phyloP scores from a whole-genome alignment of 805 yeast genomes.

The Lachancea sp. region DNA sequence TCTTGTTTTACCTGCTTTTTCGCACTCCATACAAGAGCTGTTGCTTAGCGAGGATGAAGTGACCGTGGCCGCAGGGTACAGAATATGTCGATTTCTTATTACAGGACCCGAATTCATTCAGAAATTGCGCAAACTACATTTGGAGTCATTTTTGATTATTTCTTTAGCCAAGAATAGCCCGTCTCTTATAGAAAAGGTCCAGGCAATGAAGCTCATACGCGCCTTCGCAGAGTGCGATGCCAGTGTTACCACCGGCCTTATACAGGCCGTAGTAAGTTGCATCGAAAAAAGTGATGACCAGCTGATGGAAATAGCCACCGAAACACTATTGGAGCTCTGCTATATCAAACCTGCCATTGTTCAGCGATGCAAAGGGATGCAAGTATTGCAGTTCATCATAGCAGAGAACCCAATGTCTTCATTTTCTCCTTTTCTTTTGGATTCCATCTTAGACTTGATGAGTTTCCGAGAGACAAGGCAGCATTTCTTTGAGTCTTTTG shows the following conservation, averaged over 20 bases:
- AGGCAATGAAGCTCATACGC: constrained; percentile 68
- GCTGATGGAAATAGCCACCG: constrained; percentile 46
- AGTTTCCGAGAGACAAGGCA: constrained; percentile 26
- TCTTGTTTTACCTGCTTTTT: constrained; percentile 50
- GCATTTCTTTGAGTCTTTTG: constrained; percentile 46
- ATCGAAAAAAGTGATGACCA: constrained; percentile 51
- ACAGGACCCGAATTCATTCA: constrained; percentile 48
- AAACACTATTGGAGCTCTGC: constrained; percentile 50
- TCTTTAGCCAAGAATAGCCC: constrained; percentile 56
- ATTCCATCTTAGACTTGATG: constrained; percentile 27
- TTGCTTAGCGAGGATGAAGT: constrained; percentile 51
- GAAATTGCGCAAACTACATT: constrained; percentile 45
- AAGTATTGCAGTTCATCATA: constrained; percentile 33
- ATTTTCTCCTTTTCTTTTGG: constrained; percentile 23
- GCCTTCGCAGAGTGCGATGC: constrained; percentile 46
- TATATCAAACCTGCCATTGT: constrained; percentile 41
- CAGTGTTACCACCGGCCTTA: constrained; percentile 62
- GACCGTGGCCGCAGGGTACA: constrained; percentile 68
- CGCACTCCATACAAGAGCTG: constrained; percentile 53
- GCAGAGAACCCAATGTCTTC: constrained; percentile 23
- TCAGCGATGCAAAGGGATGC: constrained; percentile 42
- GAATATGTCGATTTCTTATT: constrained; percentile 62
- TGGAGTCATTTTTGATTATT: constrained; percentile 58
- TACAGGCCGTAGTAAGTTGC: constrained; percentile 59
- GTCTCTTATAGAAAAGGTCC: constrained; percentile 58